Evolutionary conservation across 1,139 yeast species (phyloP), one percentile per base, ranked within the genome.

Genomic region (Nakaseomyces bracarensis): DNA sequence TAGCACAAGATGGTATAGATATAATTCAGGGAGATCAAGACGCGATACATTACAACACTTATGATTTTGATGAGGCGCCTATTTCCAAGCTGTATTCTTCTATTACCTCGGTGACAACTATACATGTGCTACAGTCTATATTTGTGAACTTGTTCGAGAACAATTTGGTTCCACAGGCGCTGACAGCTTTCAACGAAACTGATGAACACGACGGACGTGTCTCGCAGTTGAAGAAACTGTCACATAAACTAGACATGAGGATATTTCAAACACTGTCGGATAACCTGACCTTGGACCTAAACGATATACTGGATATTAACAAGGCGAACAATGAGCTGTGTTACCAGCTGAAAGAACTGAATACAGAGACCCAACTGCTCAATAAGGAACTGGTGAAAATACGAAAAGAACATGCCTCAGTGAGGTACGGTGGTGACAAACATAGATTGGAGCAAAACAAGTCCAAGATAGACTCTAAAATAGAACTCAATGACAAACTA

Each of bases 301-400:
- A 46, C 18, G 63, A 59, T 43, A 53, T 59, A 10, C 42, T 52
- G 31, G 64, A 58, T 38, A 55, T 58, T 14, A 55, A 58, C 44
- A 35, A 51, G 26, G 59, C 63, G 6, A 60, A 58, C 39, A 60
- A 60, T 43, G 57, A 57, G 37, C 47, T 58, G 19, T 50, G 54
- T 38, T 48, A 49, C 34, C 54, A 54, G 35, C 40, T 53, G 34
- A 52, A 46, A 36, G 53, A 49, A 36, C 36, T 51, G 9, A 41
- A 41, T 1, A 37, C 45, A 14, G 45, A 47, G 15, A 48, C 49
- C 16, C 47, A 47, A 29, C 51, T 46, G 13, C 40, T 53, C 23
- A 50, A 48, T 20, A 45, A 46, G 27, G 46, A 52, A 28, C 40
- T 56, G 28, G 47, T 56, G 3, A 38, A 38, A n/a, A 40, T 48